Evolutionary conservation across 2,329 filamentous ascomycete genomes (phyloP).

Genomic region (Ceratocystis papillata): DNA sequence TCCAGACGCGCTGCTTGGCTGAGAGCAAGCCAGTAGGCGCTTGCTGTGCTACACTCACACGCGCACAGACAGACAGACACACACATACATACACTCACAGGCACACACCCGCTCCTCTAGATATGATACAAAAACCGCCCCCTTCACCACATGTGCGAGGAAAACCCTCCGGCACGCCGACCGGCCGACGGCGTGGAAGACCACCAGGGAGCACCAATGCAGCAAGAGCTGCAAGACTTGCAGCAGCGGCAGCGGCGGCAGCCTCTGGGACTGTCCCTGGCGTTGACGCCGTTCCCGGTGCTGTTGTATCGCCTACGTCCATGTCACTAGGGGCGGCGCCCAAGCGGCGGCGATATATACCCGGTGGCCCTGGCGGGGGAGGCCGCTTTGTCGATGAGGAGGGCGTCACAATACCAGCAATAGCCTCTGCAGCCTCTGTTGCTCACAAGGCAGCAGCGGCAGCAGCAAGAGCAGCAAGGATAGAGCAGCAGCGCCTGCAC

Average conservation of each 20-base stretch:
- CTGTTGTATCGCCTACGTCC: constrained; percentile 29
- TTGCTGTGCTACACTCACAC: not conserved
- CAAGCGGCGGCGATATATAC: constrained; percentile 68
- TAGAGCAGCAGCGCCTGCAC: not conserved
- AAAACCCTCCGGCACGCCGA: constrained; percentile 32
- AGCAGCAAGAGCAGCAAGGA: constrained; percentile 29
- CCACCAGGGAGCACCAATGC: constrained; percentile 38
- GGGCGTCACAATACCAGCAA: constrained; percentile 26
- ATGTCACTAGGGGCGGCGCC: constrained; percentile 49
- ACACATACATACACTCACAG: not conserved
- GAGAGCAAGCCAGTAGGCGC: too few species aligned
- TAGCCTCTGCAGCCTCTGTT: not conserved
- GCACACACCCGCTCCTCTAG: not conserved
- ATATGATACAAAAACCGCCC: constrained; percentile 22
- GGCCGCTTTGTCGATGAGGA: constrained; percentile 72
- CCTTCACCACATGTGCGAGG: constrained; percentile 31
- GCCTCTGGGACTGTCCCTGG: constrained; percentile 32
- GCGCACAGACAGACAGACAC: not conserved
- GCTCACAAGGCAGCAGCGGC: constrained; percentile 26
- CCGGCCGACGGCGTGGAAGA: constrained; percentile 39
- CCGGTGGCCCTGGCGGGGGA: constrained; percentile 75
- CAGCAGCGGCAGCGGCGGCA: constrained; percentile 30
- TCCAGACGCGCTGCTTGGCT: too few species aligned
- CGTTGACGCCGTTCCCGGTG: constrained; percentile 34
- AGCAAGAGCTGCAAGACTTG: constrained; percentile 34